phyloP scores from a whole-genome alignment of 805 yeast genomes.

The Brettanomyces bruxellensis region DNA sequence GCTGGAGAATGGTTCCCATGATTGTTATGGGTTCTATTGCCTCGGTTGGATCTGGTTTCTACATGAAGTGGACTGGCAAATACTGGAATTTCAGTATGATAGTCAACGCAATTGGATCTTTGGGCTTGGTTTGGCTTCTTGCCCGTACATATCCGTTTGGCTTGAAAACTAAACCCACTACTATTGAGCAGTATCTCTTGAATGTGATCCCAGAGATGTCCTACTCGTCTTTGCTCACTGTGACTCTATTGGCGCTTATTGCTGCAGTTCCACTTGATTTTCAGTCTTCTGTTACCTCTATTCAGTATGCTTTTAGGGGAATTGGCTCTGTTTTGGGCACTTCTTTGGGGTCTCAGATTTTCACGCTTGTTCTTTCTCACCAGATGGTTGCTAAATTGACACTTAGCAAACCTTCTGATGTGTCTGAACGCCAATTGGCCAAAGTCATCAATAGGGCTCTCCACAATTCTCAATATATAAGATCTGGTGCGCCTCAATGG shows the following conservation, averaged over 20 bases:
- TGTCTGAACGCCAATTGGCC: slow-evolving; percentile 29
- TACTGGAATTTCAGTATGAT: slow-evolving; percentile 39
- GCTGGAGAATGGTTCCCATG: slow-evolving; percentile 50
- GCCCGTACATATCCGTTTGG: slow-evolving; percentile 36
- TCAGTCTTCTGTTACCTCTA: slow-evolving; percentile 61
- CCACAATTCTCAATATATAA: slow-evolving; percentile 46
- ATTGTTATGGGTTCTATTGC: slow-evolving; percentile 51
- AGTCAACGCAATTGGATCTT: slow-evolving; percentile 32
- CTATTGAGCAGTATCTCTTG: slow-evolving; percentile 34
- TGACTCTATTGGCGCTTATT: slow-evolving; percentile 57
- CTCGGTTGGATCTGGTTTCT: slow-evolving; percentile 53
- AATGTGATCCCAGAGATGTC: slow-evolving; percentile 45
- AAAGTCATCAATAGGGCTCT: slow-evolving; percentile 43
- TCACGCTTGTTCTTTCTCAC: slow-evolving; percentile 34
- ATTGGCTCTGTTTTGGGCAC: slow-evolving; percentile 62
- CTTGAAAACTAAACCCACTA: slow-evolving; percentile 23
- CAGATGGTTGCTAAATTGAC: slow-evolving; percentile 24
- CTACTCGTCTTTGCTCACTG: slow-evolving; percentile 50
- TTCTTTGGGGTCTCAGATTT: slow-evolving; percentile 54
- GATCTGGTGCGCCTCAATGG: slow-evolving; percentile 42
- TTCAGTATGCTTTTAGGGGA: slow-evolving; percentile 57
- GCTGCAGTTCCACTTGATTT: slow-evolving; percentile 61
- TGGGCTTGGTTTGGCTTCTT: slow-evolving; percentile 30
- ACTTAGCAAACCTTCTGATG: slow-evolving; percentile 24
- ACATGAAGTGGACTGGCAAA: slow-evolving; percentile 56